phyloP scores from a whole-genome alignment of 2,329 filamentous ascomycete species.

The Coleophoma cylindrospora region DNA sequence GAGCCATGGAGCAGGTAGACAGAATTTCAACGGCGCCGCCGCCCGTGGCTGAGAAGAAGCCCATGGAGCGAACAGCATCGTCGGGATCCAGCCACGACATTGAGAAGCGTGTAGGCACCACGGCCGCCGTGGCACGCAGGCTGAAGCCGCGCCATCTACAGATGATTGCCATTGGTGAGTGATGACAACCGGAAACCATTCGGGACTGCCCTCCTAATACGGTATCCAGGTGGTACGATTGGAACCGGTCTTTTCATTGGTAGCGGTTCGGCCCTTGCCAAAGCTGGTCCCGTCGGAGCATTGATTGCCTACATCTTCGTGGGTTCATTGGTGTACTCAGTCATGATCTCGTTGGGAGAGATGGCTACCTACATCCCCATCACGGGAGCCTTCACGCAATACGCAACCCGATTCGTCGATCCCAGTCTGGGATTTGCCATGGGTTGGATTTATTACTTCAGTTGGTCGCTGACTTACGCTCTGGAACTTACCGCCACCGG shows the following conservation, averaged over 20 bases:
- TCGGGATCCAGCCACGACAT: slow-evolving; percentile 15
- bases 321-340: slow-evolving; percentile 67
- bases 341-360: slow-evolving; percentile 67
- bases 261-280: slow-evolving; percentile 56
- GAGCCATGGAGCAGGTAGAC: background rate
- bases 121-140: slow-evolving; percentile 18
- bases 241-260: slow-evolving; percentile 71
- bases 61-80: background rate
- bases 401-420: slow-evolving; percentile 70
- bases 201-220: background rate
- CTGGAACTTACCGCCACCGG: slow-evolving; percentile 69
- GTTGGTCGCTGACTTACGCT: slow-evolving; percentile 68
- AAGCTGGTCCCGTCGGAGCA: slow-evolving; percentile 59
- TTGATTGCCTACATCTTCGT: slow-evolving; percentile 67
- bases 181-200: no score
- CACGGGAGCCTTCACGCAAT: slow-evolving; percentile 70
- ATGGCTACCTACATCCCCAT: slow-evolving; percentile 77
- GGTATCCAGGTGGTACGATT: slow-evolving; percentile 50
- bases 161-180: slow-evolving; percentile 56
- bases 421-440: slow-evolving; percentile 70
- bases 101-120: slow-evolving; percentile 14
- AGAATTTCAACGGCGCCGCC: background rate
- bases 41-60: background rate
- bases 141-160: slow-evolving; percentile 58
- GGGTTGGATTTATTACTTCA: slow-evolving; percentile 83